Base-by-base conservation (phyloP, 2,329 filamentous ascomycete genomes). In the Stagonosporopsis tanaceti region DNA sequence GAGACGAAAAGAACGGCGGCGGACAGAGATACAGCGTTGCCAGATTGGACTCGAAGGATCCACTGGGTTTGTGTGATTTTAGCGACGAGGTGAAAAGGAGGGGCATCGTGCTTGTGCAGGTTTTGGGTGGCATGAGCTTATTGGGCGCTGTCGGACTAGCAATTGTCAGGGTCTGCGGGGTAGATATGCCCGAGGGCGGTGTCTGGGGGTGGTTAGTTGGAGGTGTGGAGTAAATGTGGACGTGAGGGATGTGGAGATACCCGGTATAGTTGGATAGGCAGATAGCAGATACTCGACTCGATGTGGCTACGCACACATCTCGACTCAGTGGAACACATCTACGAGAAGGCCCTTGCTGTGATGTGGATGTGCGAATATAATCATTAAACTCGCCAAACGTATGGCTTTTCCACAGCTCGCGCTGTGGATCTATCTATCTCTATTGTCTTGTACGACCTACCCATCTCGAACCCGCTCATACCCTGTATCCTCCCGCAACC, bases 1-100 rank as follows among this genome's bases (percentile, higher is more conserved):
- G 61, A 4, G 63, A 67, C 15, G 62, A 60, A 14, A 73, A 72
- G 53, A 56, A 68, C 67, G 65, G 63, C 48, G 47, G 61, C 4
- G 53, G 47, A 11, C 59, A 68, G 24, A 52, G 67, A 35, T 72
- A 74, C 46, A 60, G 46, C 9, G 68, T 54, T 41, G 57, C 57
- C n/a, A 68, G 76, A 20, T 64, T 83, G 45, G 81, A 82, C 64
- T 82, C 87, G 32, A 84, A 90, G 57, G 93, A 97, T 73, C 93
- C 93, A 0, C 81, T 97, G 0, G 93, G 93, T 0, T 75, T 97
- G 34, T 81, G 96, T 48, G 83, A 88, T 60, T 84, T 93, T 62
- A 85, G 86, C 2, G 86, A 89, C 20, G 84, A 87, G 34, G 69
- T 96, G 37, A 87, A 84, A 65, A 82, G 83, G 41, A 84, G 83